phyloP scores from a whole-genome alignment of 2,329 filamentous ascomycete genomes.

The Nemania serpens region DNA sequence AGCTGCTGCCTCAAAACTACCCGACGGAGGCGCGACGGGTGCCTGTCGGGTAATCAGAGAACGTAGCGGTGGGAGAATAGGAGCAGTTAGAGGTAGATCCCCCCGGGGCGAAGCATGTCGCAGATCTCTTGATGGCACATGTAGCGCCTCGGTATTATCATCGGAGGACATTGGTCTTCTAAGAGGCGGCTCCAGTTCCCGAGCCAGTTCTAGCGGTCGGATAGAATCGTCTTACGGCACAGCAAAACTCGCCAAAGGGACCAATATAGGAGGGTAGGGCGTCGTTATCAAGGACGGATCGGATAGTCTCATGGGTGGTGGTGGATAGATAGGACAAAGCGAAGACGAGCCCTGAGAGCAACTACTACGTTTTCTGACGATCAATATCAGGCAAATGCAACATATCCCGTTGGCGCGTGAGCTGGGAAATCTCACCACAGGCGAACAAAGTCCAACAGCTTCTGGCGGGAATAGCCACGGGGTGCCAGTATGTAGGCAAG shows the following conservation, averaged over 20 bases:
- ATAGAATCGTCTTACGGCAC: conserved; percentile 49
- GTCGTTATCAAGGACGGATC: conserved; percentile 47
- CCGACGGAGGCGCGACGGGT: conserved; percentile 34
- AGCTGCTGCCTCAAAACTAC: conserved; percentile 26
- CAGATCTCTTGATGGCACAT: conserved; percentile 45
- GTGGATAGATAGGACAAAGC: conserved; percentile 36
- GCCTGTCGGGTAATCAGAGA: conserved; percentile 41
- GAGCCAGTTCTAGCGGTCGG: conserved; percentile 34
- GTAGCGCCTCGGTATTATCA: conserved; percentile 42
- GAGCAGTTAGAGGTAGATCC: conserved; percentile 33
- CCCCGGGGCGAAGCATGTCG: conserved; percentile 34
- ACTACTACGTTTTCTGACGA: conserved; percentile 40
- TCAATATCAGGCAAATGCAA: conserved; percentile 11
- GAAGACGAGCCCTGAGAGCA: conserved; percentile 35
- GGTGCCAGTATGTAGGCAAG: no score
- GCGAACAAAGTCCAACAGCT: conserved; percentile 34
- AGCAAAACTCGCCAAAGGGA: conserved; percentile 50
- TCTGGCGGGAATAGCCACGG: no score
- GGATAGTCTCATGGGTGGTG: conserved; percentile 43
- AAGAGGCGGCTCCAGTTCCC: conserved; percentile 32
- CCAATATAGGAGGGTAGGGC: conserved; percentile 45
- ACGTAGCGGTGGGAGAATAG: conserved; percentile 46
- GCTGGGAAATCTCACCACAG: conserved; percentile 38
- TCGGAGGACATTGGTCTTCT: conserved; percentile 45
- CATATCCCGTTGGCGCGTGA: neutral